Evolutionary conservation across 73 alveolate genomes (phyloP), one percentile per base, ranked within the genome.

Genomic region (Paramecium sonneborni): DNA sequence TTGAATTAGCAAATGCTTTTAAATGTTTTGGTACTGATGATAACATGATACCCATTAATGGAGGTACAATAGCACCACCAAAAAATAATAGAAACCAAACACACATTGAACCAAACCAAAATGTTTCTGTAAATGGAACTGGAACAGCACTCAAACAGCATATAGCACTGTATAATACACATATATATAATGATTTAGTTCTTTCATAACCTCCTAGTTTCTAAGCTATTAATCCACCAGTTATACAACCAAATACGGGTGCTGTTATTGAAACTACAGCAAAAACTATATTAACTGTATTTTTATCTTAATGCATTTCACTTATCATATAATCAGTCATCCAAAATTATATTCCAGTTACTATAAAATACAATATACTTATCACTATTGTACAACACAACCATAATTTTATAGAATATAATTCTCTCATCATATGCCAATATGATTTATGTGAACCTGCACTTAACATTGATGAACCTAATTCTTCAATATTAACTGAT

Each of bases 311-410:
- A 23, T 96, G 93, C 10, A 98, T 86, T 21, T 94, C 99, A 32
- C 44, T 92, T 72, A 87, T 92, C 97, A 97, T 93, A 76, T 97
- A 98, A 76, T 98, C 99, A 58, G 99, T 88, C 84, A 95, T 95
- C 99, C 99, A 98, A 85, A 96, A 98, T 92, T 97, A 95, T 44
- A 98, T 97, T 6, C 99, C 99, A 4, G 99, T 96, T 1, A 97
- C 94, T 24, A 98, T 95, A 82, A 97, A 98, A 70, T 95, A 94
- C 86, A 98, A 94, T 4, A 95, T 76, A 21, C 99, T 95, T 68
- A 97, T 96, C 18, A 98, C 97, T 20, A 96, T 12, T 23, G 94
- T 72, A 41, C 52, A 52, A 26, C 69, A 88, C 24, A 88, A 32
- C 94, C 87, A 92, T 85, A 86, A 86, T 87, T 39, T 69, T 38